A percentile compares a stretch with the other conserved stretches of the same genome.
These are phyloP conservation scores for Cryptococcus hybrid DNA, from an alignment of 1,284 basidiomycete species.

Conservation along the genomic window DNA sequence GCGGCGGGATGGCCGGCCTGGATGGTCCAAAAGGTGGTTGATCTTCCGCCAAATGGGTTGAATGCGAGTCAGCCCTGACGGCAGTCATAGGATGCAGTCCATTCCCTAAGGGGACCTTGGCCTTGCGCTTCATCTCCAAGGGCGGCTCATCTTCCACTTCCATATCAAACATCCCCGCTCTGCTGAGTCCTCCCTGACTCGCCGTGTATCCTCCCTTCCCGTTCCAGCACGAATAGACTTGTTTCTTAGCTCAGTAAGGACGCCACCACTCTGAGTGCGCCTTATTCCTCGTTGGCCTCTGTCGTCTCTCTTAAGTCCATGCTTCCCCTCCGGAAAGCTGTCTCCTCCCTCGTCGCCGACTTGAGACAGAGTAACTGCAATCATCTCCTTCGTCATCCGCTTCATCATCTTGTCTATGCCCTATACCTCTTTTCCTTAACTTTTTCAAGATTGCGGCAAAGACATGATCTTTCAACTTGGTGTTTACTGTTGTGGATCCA, in stretches of 20 bases:
- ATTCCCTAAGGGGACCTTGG: slow-evolving; percentile 6
- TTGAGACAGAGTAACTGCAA: slow-evolving; percentile 6
- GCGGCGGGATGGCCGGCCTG: background rate
- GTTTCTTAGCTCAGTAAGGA: slow-evolving; percentile 11
- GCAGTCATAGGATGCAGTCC: slow-evolving; percentile 13
- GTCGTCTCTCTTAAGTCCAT: slow-evolving; percentile 4
- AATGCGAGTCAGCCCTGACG: background rate
- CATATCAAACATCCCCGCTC: slow-evolving; percentile 51
- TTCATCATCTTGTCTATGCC: slow-evolving; percentile 29
- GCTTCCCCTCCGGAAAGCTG: slow-evolving; percentile 41
- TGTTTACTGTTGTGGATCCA: slow-evolving; percentile 88
- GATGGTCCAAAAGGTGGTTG: background rate
- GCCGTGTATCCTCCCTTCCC: background rate
- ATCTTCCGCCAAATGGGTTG: background rate
- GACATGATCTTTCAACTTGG: slow-evolving; percentile 87
- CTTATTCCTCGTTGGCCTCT: slow-evolving; percentile 33
- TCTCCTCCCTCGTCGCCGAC: slow-evolving; percentile 1
- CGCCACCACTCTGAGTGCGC: slow-evolving; percentile 24
- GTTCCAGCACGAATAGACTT: background rate
- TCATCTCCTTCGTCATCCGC: slow-evolving; percentile 40
- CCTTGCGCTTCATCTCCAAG: slow-evolving; percentile 15
- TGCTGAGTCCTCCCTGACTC: slow-evolving; percentile 28
- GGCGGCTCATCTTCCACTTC: slow-evolving; percentile 45
- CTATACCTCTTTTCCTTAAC: slow-evolving; percentile 50
- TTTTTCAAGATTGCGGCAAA: slow-evolving; percentile 79